Percentiles rank a stretch among this genome's conserved stretches.
Evolutionary conservation across 371 early-diverging fungal genomes (phyloP).

Genomic region (Parasitella parasitica): DNA sequence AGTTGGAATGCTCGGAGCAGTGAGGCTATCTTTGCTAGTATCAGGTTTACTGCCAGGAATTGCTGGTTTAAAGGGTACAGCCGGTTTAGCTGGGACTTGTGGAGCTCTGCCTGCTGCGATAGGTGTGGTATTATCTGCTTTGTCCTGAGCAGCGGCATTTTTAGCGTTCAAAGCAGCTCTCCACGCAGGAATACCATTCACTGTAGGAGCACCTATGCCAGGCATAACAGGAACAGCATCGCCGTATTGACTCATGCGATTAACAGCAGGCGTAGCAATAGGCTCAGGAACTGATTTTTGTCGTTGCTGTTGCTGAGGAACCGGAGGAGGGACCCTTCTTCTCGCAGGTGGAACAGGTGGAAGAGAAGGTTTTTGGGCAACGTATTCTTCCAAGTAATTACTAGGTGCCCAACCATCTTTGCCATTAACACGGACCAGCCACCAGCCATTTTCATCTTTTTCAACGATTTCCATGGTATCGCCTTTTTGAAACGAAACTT

Average conservation of each 20-base stretch:
- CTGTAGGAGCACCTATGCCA: not conserved
- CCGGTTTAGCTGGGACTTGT: conserved; percentile 54
- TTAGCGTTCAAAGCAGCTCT: conserved; percentile 54
- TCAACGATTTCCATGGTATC: conserved; percentile 74
- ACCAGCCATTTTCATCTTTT: conserved; percentile 86
- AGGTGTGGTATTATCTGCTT: conserved; percentile 24
- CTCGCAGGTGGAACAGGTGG: conserved; percentile 52
- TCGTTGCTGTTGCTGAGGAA: not conserved
- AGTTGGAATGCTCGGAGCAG: conserved; percentile 39
- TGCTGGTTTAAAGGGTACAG: no score
- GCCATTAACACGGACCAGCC: conserved; percentile 74
- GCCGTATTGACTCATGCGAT: not conserved
- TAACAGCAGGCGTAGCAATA: not conserved
- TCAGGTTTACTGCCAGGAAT: conserved; percentile 41
- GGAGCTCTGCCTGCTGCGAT: conserved; percentile 50
- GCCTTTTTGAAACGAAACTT: conserved; percentile 68
- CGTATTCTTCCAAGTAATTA: conserved; percentile 72
- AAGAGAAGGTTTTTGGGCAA: conserved; percentile 40
- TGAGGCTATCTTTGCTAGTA: conserved; percentile 45
- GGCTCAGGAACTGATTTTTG: not conserved
- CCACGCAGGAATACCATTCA: conserved; percentile 52
- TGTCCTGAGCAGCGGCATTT: conserved; percentile 20
- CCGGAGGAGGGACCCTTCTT: conserved; percentile 26
- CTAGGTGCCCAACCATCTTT: conserved; percentile 85
- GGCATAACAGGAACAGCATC: not conserved